Evolutionary conservation across 73 alveolate species (phyloP).

Genomic region (Effrenium voratum): DNA sequence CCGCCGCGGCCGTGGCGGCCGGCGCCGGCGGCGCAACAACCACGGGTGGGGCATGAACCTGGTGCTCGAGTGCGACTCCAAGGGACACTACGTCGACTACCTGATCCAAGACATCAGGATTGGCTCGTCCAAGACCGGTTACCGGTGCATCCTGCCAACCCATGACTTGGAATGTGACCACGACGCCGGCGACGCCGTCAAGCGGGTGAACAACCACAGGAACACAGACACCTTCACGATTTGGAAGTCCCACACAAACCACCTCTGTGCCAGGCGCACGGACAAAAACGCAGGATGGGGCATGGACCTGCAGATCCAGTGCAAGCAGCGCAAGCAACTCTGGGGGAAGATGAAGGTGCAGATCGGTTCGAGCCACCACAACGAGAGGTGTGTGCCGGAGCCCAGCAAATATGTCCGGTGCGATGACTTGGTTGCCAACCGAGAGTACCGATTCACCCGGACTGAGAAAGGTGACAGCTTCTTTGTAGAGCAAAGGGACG

Average conservation of each 20-base stretch:
- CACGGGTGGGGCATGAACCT: neutral
- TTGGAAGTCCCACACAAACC: neutral
- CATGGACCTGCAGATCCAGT: conserved; percentile 1
- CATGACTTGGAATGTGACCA: neutral
- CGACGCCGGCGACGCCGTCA: conserved; percentile 13
- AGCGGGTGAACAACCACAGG: neutral
- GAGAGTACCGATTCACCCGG: neutral
- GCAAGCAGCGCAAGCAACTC: neutral
- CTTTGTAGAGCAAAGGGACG: neutral
- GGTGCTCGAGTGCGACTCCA: neutral
- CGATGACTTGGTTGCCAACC: neutral
- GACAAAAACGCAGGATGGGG: neutral
- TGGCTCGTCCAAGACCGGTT: neutral
- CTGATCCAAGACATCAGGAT: neutral
- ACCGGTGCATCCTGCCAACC: neutral
- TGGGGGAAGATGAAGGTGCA: neutral
- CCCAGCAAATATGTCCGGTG: neutral
- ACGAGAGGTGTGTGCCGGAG: conserved; percentile 6
- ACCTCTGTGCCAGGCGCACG: conserved; percentile 4
- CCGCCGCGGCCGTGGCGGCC: neutral
- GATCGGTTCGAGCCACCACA: neutral
- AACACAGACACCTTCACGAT: neutral
- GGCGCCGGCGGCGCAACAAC: conserved; percentile 3
- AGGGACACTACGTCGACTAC: neutral
- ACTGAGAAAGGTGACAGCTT: neutral